Conservation (phyloP, 257 asterid species). For the Avicennia marina region DNA sequence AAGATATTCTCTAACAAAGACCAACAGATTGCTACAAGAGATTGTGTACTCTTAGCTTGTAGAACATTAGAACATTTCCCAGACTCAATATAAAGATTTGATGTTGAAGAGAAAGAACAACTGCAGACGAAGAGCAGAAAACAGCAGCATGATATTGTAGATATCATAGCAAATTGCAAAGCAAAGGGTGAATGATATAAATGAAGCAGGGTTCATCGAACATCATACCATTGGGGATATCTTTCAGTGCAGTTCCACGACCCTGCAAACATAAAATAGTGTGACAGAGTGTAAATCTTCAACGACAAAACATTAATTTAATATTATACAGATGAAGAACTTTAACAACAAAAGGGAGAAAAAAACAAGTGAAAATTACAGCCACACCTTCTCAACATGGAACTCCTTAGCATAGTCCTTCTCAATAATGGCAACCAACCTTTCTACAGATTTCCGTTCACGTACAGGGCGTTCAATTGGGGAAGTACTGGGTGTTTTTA, state of each 20-base stretch:
- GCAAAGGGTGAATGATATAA: slow-evolving; percentile 1
- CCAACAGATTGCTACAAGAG: no score
- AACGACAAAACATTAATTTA: background rate
- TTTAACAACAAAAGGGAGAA: background rate
- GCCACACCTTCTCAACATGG: slow-evolving; percentile 68
- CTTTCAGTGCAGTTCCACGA: slow-evolving; percentile 91
- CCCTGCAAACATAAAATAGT: slow-evolving; percentile 53
- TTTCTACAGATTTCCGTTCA: slow-evolving; percentile 86
- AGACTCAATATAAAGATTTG: background rate
- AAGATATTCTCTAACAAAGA: no score
- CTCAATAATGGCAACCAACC: slow-evolving; percentile 81
- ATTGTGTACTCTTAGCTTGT: no score
- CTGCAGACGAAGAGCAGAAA: background rate
- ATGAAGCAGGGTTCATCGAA: slow-evolving; percentile 6
- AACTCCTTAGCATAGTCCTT: slow-evolving; percentile 60
- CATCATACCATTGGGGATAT: slow-evolving; percentile 83
- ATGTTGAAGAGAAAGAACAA: background rate
- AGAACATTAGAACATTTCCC: no score
- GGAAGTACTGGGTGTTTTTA: slow-evolving; percentile 56
- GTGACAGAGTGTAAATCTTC: slow-evolving; percentile 12
- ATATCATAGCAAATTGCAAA: background rate
- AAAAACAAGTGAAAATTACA: slow-evolving; percentile 3
- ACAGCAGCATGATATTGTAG: slow-evolving; percentile 8
- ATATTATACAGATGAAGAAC: background rate
- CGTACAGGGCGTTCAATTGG: slow-evolving; percentile 83